Evolutionary conservation across 768 basidiomycete species (phyloP), one percentile per base, ranked within the genome.

Genomic region (Lentinula sp.): DNA sequence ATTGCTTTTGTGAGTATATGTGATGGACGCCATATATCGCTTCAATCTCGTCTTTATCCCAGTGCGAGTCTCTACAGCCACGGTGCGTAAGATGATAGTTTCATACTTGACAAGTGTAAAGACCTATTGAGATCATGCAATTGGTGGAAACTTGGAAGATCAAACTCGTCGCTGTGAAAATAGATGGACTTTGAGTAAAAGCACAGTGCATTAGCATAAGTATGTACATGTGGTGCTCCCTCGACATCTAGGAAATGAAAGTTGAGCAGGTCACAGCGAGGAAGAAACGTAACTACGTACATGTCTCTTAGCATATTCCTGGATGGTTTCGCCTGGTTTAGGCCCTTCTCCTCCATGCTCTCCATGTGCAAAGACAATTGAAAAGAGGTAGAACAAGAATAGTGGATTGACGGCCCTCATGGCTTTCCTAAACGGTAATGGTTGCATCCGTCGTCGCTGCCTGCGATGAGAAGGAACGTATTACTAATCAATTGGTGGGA

Each of bases 11-110:
- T 48, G 88, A 90, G 71, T 89, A 92, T 60, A 93, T 81, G 68
- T 98, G 95, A 72, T 97, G 94, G 7, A 98, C 89, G 57, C 96
- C 96, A 66, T 99, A 99, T 42, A 99, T 86, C 18, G 95, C 94
- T 73, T 97, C 90, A 62, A 99, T 90, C 72, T 99, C 96, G 59
- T 87, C 86, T 61, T 79, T 78, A 70, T 92, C 88, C 87, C 93
- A 93, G 57, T 82, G 68, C 0, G 92, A 92, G 68, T 98, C 86
- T 42, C 90, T 91, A 66, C 2, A 50, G 8, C 12, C 13, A 9
- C 8, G 23, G 41, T 39, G 23, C 28, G 43, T 35, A 10, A 41
- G 46, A 18, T 23, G 36, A 6, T 41, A 35, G 28, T 20, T 20
- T 43, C 20, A 32, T 23, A 7, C 13, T 8, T 13, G 18, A 23